Conservation (phyloP, 352 stramenopile genomes). For the Aphanomyces cochlioides region DNA sequence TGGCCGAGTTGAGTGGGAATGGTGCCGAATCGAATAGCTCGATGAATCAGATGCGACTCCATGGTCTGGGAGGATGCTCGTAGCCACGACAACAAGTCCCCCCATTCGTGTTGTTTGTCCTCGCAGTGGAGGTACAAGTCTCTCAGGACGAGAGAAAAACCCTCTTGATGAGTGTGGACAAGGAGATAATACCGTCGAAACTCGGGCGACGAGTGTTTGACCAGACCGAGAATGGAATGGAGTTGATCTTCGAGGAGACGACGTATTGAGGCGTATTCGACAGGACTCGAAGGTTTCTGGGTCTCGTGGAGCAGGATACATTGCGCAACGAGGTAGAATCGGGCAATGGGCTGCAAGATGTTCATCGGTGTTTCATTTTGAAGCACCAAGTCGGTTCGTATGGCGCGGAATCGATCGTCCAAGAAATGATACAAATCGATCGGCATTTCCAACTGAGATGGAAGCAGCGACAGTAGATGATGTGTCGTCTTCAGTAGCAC, state of each 20-base stretch:
- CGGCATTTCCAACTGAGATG: conserved; percentile 16
- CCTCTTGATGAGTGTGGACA: conserved; percentile 1
- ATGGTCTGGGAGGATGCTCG: not conserved
- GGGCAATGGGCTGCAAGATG: conserved; percentile 22
- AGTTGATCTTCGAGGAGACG: conserved; percentile 26
- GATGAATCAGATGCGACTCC: conserved; percentile 12
- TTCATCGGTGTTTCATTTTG: not conserved
- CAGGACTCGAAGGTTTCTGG: not conserved
- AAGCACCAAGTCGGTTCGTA: conserved; percentile 26
- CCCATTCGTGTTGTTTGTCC: not conserved
- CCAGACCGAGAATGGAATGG: conserved; percentile 12
- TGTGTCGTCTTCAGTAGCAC: conserved; percentile 20
- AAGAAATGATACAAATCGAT: conserved; percentile 30
- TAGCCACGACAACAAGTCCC: not conserved
- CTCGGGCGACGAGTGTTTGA: conserved; percentile 18
- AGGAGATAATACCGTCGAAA: conserved; percentile 20
- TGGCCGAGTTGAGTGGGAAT: not conserved
- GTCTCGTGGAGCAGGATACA: conserved; percentile 22
- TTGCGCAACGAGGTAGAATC: conserved; percentile 29
- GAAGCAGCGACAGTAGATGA: conserved; percentile 21
- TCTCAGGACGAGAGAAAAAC: conserved; percentile 11
- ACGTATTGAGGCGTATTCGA: not conserved
- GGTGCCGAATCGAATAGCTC: conserved; percentile 16
- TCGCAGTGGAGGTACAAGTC: not conserved
- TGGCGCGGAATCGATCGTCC: conserved; percentile 26